Evolutionary conservation across 805 yeast genomes (phyloP).

Genomic region (Ogataea philodendri): DNA sequence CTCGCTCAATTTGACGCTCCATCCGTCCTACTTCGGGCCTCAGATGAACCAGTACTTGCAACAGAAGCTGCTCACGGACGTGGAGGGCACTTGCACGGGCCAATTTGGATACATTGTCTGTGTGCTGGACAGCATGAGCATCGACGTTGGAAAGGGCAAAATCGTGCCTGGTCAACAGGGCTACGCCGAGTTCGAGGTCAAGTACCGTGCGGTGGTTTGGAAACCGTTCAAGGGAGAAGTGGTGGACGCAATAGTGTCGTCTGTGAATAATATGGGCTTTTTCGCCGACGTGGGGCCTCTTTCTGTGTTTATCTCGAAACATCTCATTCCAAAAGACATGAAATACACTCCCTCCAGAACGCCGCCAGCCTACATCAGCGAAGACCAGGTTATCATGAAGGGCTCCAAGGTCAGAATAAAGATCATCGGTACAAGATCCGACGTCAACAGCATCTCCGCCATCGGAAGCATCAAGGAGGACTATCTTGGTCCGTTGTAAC

Average conservation of each 20-base stretch:
- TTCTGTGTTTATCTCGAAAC: constrained; percentile 91
- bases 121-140: constrained; percentile 89
- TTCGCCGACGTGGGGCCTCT: constrained; percentile 98
- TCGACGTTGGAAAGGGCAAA: constrained; percentile 92
- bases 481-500: constrained; percentile 69
- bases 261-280: constrained; percentile 91
- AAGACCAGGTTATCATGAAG: constrained; percentile 92
- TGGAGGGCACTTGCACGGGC: constrained; percentile 98
- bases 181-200: constrained; percentile 93
- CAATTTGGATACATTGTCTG: constrained; percentile 97
- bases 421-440: constrained; percentile 95
- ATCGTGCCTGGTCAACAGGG: constrained; percentile 85
- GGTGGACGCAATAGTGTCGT: constrained; percentile 93
- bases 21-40: constrained; percentile 97
- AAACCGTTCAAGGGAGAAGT: constrained; percentile 99
- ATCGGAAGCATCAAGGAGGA: constrained; percentile 98
- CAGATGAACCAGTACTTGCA: constrained; percentile 93
- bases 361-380: constrained; percentile 97
- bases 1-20: constrained; percentile 86
- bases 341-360: constrained; percentile 90
- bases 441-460: constrained; percentile 95
- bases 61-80: constrained; percentile 88
- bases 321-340: constrained; percentile 92
- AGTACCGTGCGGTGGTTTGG: constrained; percentile 96
- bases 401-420: constrained; percentile 92